Percentiles rank a stretch among this genome's conserved stretches.
Conservation (phyloP, 768 basidiomycete species). For the Floccularia luteovirens region DNA sequence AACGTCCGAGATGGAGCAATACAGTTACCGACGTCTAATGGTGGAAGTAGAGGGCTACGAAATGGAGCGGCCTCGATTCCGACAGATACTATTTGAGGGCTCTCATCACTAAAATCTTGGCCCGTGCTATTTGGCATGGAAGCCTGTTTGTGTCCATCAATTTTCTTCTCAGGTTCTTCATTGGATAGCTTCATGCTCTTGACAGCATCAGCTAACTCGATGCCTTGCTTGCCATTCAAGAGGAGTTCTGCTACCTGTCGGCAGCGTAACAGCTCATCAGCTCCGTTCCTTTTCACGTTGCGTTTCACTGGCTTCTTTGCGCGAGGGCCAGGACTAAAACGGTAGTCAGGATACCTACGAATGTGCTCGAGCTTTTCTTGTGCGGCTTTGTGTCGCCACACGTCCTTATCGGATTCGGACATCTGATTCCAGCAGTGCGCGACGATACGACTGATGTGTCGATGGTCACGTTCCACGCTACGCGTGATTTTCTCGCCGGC, state of each 20-base stretch:
- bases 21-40: too few species aligned
- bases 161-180: neutral
- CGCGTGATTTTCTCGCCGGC: conserved; percentile 35
- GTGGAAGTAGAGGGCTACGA: conserved; percentile 21
- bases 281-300: conserved; percentile 43
- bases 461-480: conserved; percentile 41
- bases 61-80: conserved; percentile 12
- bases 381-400: conserved; percentile 44
- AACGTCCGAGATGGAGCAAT: too few species aligned
- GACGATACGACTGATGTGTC: conserved; percentile 50
- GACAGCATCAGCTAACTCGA: conserved; percentile 38
- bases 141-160: neutral
- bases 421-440: conserved; percentile 49
- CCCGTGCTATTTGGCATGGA: neutral
- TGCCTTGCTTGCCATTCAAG: conserved; percentile 40
- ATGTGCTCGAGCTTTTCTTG: conserved; percentile 43
- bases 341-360: conserved; percentile 43
- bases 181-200: conserved; percentile 16
- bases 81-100: neutral
- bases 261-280: conserved; percentile 40
- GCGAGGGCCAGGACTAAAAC: conserved; percentile 39
- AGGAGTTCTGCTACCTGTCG: conserved; percentile 41
- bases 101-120: too few species aligned
- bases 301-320: conserved; percentile 37
- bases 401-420: conserved; percentile 37